Conservation (phyloP, 202 grass and related monocot species). For the Saccharum hybrid region DNA sequence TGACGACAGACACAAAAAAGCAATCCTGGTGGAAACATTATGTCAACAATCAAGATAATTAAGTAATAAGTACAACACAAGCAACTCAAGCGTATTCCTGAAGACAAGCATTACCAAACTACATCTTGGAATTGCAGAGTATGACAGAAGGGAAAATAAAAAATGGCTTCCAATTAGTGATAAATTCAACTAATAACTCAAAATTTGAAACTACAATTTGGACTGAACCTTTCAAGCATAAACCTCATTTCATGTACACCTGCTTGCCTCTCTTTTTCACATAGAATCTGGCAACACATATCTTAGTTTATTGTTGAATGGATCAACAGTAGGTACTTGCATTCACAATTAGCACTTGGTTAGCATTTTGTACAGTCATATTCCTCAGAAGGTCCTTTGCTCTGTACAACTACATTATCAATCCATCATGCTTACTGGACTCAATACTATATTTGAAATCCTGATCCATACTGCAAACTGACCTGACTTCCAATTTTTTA, state of each 20-base stretch:
- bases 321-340: not conserved
- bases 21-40: constrained; percentile 63
- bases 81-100: constrained; percentile 51
- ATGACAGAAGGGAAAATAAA: constrained; percentile 8
- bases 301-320: constrained; percentile 10
- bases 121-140: constrained; percentile 47
- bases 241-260: constrained; percentile 13
- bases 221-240: constrained; percentile 17
- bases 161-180: constrained; percentile 20
- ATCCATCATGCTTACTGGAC: not conserved
- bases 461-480: not conserved
- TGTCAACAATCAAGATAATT: constrained; percentile 43
- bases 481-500: constrained; percentile 4
- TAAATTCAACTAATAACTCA: constrained; percentile 12
- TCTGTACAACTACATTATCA: constrained; percentile 1
- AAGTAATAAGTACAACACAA: constrained; percentile 19
- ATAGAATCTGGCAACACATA: constrained; percentile 13
- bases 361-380: not conserved
- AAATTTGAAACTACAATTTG: constrained; percentile 3
- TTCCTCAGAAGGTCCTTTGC: constrained; percentile 3
- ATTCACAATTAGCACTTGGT: not conserved
- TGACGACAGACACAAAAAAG: constrained; percentile 94
- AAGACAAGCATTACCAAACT: constrained; percentile 62
- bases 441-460: constrained; percentile 17
- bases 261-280: constrained; percentile 20